phyloP scores from a whole-genome alignment of 2,329 filamentous ascomycete species.

The Ascosphaera apis region DNA sequence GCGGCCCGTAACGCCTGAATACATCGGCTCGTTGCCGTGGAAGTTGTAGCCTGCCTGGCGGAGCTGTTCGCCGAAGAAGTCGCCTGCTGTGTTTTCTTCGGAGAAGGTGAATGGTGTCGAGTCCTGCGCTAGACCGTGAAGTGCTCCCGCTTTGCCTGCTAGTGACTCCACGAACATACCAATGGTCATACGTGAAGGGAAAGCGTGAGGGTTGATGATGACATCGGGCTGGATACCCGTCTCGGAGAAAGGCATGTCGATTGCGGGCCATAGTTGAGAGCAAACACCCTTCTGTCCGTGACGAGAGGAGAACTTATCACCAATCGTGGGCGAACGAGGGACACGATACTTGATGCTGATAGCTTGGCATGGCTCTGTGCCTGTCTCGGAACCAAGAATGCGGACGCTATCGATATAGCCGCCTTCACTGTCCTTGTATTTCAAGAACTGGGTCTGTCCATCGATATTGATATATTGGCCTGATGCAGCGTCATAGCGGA shows the following conservation, averaged over 20 bases:
- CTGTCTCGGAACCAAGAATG: conserved; percentile 64
- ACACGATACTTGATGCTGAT: conserved; percentile 85
- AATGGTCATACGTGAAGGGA: conserved; percentile 98
- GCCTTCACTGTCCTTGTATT: conserved; percentile 79
- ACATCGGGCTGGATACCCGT: conserved; percentile 89
- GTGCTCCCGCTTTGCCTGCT: conserved; percentile 77
- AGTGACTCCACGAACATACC: conserved; percentile 98
- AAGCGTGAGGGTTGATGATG: conserved; percentile 98
- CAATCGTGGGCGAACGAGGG: conserved; percentile 74
- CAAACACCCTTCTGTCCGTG: conserved; percentile 96
- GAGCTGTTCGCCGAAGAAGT: conserved; percentile 91
- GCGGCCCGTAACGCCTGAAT: conserved; percentile 86
- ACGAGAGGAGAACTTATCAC: conserved; percentile 96
- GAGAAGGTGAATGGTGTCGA: conserved; percentile 88
- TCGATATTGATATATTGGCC: conserved; percentile 66
- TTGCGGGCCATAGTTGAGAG: conserved; percentile 82
- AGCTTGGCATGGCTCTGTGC: conserved; percentile 61
- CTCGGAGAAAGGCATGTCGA: conserved; percentile 94
- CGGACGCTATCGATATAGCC: conserved; percentile 86
- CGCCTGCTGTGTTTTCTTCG: conserved; percentile 72
- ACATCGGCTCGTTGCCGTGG: conserved; percentile 96
- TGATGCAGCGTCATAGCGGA: conserved; percentile 48
- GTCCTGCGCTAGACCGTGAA: conserved; percentile 91
- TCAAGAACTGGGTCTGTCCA: conserved; percentile 64
- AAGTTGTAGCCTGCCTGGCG: conserved; percentile 94